Base-by-base conservation (phyloP, 768 basidiomycete species). In the Hebeloma cylindrosporum region DNA sequence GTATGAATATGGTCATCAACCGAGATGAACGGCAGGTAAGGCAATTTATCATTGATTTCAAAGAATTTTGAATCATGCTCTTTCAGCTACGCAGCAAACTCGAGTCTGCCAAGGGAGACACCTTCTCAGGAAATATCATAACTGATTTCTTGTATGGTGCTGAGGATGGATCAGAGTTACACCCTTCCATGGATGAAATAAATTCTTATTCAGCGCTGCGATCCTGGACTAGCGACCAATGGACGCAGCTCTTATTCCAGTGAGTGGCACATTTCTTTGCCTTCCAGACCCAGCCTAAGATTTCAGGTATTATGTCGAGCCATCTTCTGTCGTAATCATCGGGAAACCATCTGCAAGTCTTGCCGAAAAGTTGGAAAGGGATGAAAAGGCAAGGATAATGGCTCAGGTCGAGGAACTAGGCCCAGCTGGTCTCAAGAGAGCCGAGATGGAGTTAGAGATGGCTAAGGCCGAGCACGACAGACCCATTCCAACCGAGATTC, bases 341-440 rank as follows among this genome's bases (percentile, higher is more conserved):
- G 95, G 94, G 17, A 90, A 83, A 59, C 96, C 96, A 3, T 98
- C 96, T 1, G 86, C 91, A 3, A 69, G 67, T 10, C 76, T 98
- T 21, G 88, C 87, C 0, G 84, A 85, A 26, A 82, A 82, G 52
- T 74, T 98, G 18, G 89, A 93, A 54, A 73, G 73, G 31, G 82
- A 84, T 23, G 93, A 96, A 61, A 90, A 88, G 61, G 77, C 72
- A 10, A 83, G 94, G 41, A 70, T 93, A 20, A 78, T 75, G 3
- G 72, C 71, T 7, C 91, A 93, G 61, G 76, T 85, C 23, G 68
- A 76, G 49, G 62, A 63, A 26, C 78, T 96, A 7, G 96, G 95
- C 18, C 77, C 82, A 22, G 83, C 84, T 21, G 96, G 96, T 14
- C 75, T 99, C 43, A 78, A 78, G 35, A 73, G 78, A 51, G 82